Evolutionary conservation across 2,329 filamentous ascomycete species (phyloP).

Genomic region (Huntiella bhutanensis): DNA sequence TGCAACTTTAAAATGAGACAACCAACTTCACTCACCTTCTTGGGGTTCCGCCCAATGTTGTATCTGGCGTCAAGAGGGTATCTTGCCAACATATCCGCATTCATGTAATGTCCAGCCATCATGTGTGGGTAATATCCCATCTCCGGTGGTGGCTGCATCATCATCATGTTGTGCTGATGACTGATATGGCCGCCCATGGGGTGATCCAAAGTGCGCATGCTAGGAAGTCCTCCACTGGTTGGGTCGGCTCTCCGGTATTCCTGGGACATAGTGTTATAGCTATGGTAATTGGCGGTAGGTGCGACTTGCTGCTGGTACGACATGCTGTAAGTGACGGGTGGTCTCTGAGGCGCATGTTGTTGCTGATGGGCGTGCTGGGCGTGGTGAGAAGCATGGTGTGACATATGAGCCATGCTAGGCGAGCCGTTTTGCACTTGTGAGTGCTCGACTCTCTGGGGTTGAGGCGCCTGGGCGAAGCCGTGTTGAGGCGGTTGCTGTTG

Average conservation of each 20-base stretch:
- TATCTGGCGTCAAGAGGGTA: constrained; percentile 31
- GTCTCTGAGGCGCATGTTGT: constrained; percentile 6
- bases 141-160: constrained; percentile 9
- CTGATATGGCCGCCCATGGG: constrained; percentile 2
- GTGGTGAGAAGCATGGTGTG: not conserved
- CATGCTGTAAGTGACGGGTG: constrained; percentile 7
- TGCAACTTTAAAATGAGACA: constrained; percentile 5
- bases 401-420: constrained; percentile 7
- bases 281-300: constrained; percentile 2
- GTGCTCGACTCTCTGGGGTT: constrained; percentile 8
- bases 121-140: constrained; percentile 8
- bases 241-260: constrained; percentile 10
- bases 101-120: constrained; percentile 18
- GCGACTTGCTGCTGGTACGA: constrained; percentile 9
- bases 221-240: constrained; percentile 16
- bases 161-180: constrained; percentile 6
- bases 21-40: constrained; percentile 25
- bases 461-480: constrained; percentile 1
- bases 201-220: constrained; percentile 24
- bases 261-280: constrained; percentile 6
- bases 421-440: constrained; percentile 6
- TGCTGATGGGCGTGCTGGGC: constrained; percentile 4
- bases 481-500: constrained; percentile 3
- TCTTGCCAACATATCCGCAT: constrained; percentile 24
- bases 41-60: constrained; percentile 30